Conservation (phyloP, 352 stramenopile genomes). For the Phytophthora niederhauseri region DNA sequence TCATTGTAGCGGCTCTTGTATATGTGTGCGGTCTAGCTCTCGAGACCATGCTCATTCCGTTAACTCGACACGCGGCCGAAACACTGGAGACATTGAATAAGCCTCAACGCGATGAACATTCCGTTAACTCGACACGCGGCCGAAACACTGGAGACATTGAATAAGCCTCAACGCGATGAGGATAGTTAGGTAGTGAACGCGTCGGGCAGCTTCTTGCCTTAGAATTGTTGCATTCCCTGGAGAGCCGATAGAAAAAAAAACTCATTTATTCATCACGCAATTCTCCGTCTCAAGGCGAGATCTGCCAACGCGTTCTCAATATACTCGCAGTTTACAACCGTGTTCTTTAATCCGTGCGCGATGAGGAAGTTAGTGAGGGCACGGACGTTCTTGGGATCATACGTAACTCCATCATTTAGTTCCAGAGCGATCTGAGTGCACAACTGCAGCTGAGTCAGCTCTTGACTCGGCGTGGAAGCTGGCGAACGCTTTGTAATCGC, state of each 20-base stretch:
- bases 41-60: constrained; percentile 61
- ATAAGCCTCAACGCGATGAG: background rate
- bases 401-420: constrained; percentile 8
- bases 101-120: constrained; percentile 24
- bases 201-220: background rate
- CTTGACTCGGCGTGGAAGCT: constrained; percentile 9
- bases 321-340: constrained; percentile 20
- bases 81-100: constrained; percentile 6
- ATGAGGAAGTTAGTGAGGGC: constrained; percentile 33
- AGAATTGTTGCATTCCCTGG: background rate
- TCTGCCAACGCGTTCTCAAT: constrained; percentile 34
- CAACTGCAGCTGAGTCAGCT: constrained; percentile 27
- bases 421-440: constrained; percentile 27
- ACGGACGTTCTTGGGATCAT: constrained; percentile 11
- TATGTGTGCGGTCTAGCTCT: constrained; percentile 52
- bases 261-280: constrained; percentile 3
- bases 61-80: constrained; percentile 49
- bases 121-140: constrained; percentile 53
- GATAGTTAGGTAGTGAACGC: background rate
- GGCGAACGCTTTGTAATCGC: constrained; percentile 22
- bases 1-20: constrained; percentile 54
- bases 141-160: constrained; percentile 15
- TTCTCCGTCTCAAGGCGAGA: constrained; percentile 12
- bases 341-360: constrained; percentile 24
- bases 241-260: background rate